Evolutionary conservation across 1,139 yeast species (phyloP), one percentile per base, ranked within the genome.

Genomic region (Sugiyamaella japonica): DNA sequence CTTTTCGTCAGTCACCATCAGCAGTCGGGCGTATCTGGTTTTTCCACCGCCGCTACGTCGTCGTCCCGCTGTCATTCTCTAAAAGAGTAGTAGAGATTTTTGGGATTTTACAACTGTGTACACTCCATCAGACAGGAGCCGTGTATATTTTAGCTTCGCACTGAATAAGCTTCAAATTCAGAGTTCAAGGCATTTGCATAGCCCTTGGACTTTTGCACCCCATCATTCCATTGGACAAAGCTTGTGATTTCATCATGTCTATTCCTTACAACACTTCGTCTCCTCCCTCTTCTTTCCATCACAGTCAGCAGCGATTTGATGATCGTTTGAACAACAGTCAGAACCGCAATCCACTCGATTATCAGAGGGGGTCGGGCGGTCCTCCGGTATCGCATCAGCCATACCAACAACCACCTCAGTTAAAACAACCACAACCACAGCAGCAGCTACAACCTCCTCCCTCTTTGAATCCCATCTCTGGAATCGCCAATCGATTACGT

Each of bases 401-500:
- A 25, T 10, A 44, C 9, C 48, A 44, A 8, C 40, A 16, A 8
- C 49, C 12, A 8, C 49, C 12, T 5, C 16, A 15, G n/a, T 10
- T 5, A 20, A 31, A 41, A 7, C 45, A 43, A 32, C 31, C 9
- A 12, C 47, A 28, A 25, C 38, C 37, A 1, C 48, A 31, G 9
- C 48, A 31, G 32, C 48, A 17, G n/a, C 15, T 9, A 23, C 48
- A 44, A 44, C 48, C 48, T n/a, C 48, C 37, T 31, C 48, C 29
- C 39, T 32, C 48, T 12, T 23, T 28, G 8, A 40, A 40, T 16
- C 17, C 44, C 16, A 25, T 40, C 6, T 40, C 44, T 3, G 55
- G 54, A 34, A 25, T 53, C 29, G 45, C 56, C 15, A 45, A 43
- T 49, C 28, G 55, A 10, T 23, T 53, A 23, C 50, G 56, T 16